Percentiles rank a stretch among this genome's conserved stretches.
phyloP scores from a whole-genome alignment of 345 rosid genomes.

The Alliaria petiolata region DNA sequence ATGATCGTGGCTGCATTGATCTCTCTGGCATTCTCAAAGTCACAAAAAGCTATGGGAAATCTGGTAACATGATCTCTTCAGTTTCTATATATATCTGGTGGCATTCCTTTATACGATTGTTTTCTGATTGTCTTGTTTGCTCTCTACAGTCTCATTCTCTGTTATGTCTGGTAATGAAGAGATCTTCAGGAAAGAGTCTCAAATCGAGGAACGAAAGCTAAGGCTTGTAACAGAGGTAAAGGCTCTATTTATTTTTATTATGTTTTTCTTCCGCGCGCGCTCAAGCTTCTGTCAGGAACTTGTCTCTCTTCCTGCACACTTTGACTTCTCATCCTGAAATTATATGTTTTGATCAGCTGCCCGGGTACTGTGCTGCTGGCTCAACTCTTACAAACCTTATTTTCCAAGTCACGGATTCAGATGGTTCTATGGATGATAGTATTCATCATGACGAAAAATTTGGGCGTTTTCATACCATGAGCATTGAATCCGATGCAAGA shows the following conservation, averaged over 20 bases:
- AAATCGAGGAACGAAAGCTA: constrained; percentile 45
- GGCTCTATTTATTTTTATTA: not conserved
- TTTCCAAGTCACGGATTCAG: constrained; percentile 46
- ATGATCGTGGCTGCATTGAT: constrained; percentile 50
- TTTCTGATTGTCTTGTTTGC: not conserved
- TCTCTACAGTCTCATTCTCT: constrained; percentile 42
- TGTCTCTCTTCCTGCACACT: not conserved
- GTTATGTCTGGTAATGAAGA: constrained; percentile 30
- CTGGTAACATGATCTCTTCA: constrained; percentile 36
- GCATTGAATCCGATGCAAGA: constrained; percentile 33
- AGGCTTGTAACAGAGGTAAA: constrained; percentile 43
- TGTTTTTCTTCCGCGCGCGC: not conserved
- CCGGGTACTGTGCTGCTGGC: constrained; percentile 37
- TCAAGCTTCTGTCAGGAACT: not conserved
- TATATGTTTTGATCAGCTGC: constrained; percentile 38
- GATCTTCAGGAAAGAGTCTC: constrained; percentile 41
- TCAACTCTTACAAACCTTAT: constrained; percentile 39
- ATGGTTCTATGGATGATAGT: constrained; percentile 41
- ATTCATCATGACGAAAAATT: constrained; percentile 47
- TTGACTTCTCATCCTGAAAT: not conserved
- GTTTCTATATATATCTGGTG: not conserved
- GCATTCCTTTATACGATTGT: not conserved
- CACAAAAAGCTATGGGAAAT: constrained; percentile 49
- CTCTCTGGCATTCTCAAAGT: constrained; percentile 63
- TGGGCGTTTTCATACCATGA: constrained; percentile 41